Conservation (phyloP, 768 basidiomycete genomes). For the Pisolithus orientalis region DNA sequence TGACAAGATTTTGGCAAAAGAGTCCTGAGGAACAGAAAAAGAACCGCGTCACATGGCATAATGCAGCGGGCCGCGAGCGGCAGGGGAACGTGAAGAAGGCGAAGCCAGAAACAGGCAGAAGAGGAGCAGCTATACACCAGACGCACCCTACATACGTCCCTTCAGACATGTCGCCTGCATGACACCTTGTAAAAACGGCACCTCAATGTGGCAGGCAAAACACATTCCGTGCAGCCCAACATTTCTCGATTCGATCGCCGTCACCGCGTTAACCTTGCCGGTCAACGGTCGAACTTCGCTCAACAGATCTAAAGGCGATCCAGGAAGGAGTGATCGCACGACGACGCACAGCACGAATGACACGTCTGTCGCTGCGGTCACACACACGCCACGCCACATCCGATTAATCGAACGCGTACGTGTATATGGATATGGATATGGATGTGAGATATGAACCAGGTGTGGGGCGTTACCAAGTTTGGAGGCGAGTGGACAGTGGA, state of each 20-base stretch:
- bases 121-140: no score
- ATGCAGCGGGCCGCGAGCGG: no score
- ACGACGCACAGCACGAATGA: slow-evolving; percentile 59
- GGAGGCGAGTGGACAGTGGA: not conserved
- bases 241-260: slow-evolving; percentile 30
- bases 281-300: slow-evolving; percentile 34
- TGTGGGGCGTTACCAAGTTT: not conserved
- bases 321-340: slow-evolving; percentile 51
- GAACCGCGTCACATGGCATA: no score
- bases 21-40: slow-evolving; percentile 3
- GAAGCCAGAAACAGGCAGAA: no score
- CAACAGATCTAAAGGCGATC: slow-evolving; percentile 31
- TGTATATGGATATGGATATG: no score
- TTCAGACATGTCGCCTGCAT: slow-evolving; percentile 57
- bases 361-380: slow-evolving; percentile 45
- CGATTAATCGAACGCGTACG: no score
- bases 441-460: slow-evolving; percentile 9
- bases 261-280: slow-evolving; percentile 24
- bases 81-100: no score
- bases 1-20: slow-evolving; percentile 4
- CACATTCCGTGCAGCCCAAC: slow-evolving; percentile 55
- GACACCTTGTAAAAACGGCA: slow-evolving; percentile 51
- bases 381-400: not conserved
- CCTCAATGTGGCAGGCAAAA: slow-evolving; percentile 61
- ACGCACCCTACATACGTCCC: slow-evolving; percentile 75